These are phyloP conservation scores for Garcia nutans DNA, from an alignment of 345 rosid species.

Conservation along the genomic window DNA sequence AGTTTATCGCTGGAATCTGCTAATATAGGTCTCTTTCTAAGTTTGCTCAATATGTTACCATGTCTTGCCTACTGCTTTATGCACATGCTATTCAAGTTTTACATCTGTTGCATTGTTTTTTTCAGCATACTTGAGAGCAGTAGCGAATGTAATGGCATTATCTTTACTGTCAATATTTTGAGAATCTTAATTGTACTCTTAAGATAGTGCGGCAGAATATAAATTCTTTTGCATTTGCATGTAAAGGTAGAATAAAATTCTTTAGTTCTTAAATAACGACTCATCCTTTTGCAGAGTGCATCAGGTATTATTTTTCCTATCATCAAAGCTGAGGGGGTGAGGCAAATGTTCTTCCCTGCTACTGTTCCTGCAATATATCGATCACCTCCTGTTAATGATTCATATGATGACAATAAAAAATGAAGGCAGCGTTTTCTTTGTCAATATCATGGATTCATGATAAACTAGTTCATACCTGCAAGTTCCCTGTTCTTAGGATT, in stretches of 20 bases:
- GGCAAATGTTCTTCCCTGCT: constrained; percentile 25
- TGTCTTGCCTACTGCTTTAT: background rate
- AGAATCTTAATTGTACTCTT: no score
- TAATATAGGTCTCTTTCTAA: no score
- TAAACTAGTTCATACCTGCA: background rate
- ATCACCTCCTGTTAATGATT: constrained; percentile 12
- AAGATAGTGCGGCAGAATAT: no score
- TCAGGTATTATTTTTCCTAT: constrained; percentile 23
- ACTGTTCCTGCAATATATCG: constrained; percentile 16
- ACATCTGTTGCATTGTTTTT: no score
- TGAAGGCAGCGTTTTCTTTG: background rate
- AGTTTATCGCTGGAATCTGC: no score
- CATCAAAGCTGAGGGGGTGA: constrained; percentile 24
- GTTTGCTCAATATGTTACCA: background rate
- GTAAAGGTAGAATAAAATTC: background rate
- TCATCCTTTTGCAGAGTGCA: constrained; percentile 15
- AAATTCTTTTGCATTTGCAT: no score
- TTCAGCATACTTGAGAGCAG: no score
- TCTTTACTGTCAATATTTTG: no score
- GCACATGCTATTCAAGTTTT: no score
- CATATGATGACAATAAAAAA: background rate
- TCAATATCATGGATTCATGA: background rate
- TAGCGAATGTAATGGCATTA: no score
- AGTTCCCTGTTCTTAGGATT: background rate
- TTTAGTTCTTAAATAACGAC: background rate